Percentiles rank a stretch among this genome's conserved stretches.
phyloP scores from a whole-genome alignment of 2,329 filamentous ascomycete genomes.

The Remersonia thermophila region DNA sequence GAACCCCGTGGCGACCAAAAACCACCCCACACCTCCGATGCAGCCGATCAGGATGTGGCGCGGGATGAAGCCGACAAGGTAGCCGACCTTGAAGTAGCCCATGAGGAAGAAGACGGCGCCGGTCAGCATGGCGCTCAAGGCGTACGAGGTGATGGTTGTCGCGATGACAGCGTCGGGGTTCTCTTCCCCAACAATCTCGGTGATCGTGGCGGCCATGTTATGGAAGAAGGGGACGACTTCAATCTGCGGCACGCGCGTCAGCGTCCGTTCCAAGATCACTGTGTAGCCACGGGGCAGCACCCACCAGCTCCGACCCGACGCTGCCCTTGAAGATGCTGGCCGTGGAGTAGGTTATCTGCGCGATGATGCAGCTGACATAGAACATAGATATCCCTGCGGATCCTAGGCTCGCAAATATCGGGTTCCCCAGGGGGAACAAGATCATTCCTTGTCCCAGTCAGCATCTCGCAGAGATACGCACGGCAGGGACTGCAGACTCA shows the following conservation, averaged over 20 bases:
- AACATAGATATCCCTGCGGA: slow-evolving; percentile 96
- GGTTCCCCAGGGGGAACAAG: slow-evolving; percentile 78
- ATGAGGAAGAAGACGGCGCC: slow-evolving; percentile 86
- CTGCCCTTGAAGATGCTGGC: slow-evolving; percentile 84
- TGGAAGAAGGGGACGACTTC: slow-evolving; percentile 98
- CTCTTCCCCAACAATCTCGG: slow-evolving; percentile 62
- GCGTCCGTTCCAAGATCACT: no score
- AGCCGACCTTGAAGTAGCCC: slow-evolving; percentile 76
- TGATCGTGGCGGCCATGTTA: slow-evolving; percentile 89
- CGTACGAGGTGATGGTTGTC: slow-evolving; percentile 86
- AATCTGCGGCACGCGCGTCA: slow-evolving; percentile 40
- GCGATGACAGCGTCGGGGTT: slow-evolving; percentile 79
- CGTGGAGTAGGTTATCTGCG: slow-evolving; percentile 78
- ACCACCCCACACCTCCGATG: slow-evolving; percentile 94
- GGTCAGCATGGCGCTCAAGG: slow-evolving; percentile 80
- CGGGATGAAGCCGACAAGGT: slow-evolving; percentile 92
- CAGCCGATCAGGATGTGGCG: slow-evolving; percentile 93
- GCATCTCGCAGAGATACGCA: neutral
- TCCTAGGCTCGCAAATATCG: slow-evolving; percentile 74
- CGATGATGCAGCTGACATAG: slow-evolving; percentile 93
- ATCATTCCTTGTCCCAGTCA: slow-evolving; percentile 56
- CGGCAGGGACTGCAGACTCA: slow-evolving; percentile 21
- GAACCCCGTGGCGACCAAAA: slow-evolving; percentile 79
- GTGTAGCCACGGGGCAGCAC: no score
- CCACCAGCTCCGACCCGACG: slow-evolving; percentile 82